Evolutionary conservation across 2,329 filamentous ascomycete genomes (phyloP).

Genomic region (Aspergillus sp.): DNA sequence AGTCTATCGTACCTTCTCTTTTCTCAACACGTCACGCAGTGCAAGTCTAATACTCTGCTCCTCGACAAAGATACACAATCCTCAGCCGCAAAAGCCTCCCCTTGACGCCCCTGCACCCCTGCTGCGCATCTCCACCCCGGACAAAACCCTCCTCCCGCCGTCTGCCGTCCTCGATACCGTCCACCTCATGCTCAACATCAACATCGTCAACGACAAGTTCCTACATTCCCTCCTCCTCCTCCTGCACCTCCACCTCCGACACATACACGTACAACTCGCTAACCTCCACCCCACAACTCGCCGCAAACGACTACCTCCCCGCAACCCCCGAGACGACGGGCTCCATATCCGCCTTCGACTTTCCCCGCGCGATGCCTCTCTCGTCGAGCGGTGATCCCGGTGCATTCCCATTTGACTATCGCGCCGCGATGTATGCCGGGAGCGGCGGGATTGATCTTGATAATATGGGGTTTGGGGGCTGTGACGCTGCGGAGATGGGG

Average conservation of each 20-base stretch:
- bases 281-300: conserved; percentile 4
- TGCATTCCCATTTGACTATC: not conserved
- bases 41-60: not conserved
- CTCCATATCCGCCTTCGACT: not conserved
- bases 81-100: conserved; percentile 7
- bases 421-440: not conserved
- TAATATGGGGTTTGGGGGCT: not conserved
- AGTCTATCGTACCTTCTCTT: not conserved
- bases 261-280: conserved; percentile 9
- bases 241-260: not conserved
- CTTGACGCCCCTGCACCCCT: not conserved
- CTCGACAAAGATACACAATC: conserved; percentile 9
- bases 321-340: not conserved
- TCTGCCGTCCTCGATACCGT: too few species aligned
- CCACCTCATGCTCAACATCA: too few species aligned
- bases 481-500: not conserved
- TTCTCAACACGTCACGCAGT: too few species aligned
- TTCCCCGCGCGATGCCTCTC: not conserved
- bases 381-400: not conserved
- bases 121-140: not conserved
- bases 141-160: not conserved
- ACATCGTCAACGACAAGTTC: too few species aligned
- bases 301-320: conserved; percentile 7
- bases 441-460: too few species aligned
- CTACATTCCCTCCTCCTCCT: not conserved